Evolutionary conservation across 2,329 filamentous ascomycete genomes (phyloP), one percentile per base, ranked within the genome.

Genomic region (Cladosporium sp.): DNA sequence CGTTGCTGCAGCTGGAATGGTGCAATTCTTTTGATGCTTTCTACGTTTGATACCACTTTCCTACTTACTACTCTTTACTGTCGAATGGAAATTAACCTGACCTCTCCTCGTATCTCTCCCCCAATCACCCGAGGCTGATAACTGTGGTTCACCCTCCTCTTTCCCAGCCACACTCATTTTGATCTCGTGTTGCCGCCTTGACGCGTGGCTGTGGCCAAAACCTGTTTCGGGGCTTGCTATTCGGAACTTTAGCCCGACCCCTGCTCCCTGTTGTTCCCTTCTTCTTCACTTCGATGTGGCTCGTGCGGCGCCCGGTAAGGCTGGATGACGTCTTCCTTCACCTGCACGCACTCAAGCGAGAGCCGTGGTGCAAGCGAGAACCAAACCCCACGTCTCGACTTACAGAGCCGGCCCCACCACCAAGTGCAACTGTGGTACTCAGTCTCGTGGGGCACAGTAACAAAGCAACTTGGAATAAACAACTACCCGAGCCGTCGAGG

Each of bases 401-500:
- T 26, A 58, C 32, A 38, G n/a, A 38, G n/a, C 7, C 34, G 26
- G 30, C 41, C 41, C 60, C 41, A 34, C 60, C 34, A 64, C 30
- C 30, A 62, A 32, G 47, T 44, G 38, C 38, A 44, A 44, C 47
- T 64, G 47, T 58, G 41, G 60, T 64, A 47, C 32, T 52, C 15
- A 52, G 12, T 28, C 28, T 12, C n/a, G 41, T 32, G 44, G 44
- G 59, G 49, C 59, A 52, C 30, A 52, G 47, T n/a, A 28, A 32
- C 59, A 47, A 36, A 34, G 55, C 30, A 28, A 62, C 59, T 15
- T 54, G 21, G 34, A 62, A 54, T 26, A 64, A 57, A 51, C 61
- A 64, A 64, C 24, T 52, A 64, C 51, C 61, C 61, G 61, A 44
- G 61, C 61, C 61, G 61, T 54, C 15, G 58, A 44, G 28, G 57